A percentile compares a stretch with the other conserved stretches of the same genome.
Evolutionary conservation across 2,329 filamentous ascomycete species (phyloP).

Genomic region (Cercospora citrullina): DNA sequence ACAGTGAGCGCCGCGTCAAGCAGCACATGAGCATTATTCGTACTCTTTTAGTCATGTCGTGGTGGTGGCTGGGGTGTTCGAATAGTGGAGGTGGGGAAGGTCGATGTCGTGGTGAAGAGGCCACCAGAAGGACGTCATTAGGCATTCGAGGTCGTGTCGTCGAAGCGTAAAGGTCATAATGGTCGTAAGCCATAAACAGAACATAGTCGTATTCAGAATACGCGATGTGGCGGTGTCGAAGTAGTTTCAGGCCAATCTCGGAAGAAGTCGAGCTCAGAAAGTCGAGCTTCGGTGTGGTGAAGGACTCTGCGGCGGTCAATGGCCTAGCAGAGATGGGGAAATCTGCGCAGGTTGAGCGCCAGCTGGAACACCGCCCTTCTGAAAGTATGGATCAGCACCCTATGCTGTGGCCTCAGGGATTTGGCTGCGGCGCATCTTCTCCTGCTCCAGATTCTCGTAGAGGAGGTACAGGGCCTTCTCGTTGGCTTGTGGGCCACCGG

Average conservation of each 20-base stretch:
- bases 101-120: conserved; percentile 14
- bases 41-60: conserved; percentile 17
- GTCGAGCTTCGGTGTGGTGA: neutral
- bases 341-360: conserved; percentile 8
- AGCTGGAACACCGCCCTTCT: conserved; percentile 2
- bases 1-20: conserved; percentile 7
- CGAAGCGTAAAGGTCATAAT: conserved; percentile 33
- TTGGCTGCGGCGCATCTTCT: conserved; percentile 97
- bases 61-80: conserved; percentile 14
- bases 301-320: conserved; percentile 10
- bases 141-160: conserved; percentile 30
- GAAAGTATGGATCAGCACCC: conserved; percentile 28
- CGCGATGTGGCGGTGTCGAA: conserved; percentile 11
- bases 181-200: conserved; percentile 32
- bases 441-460: conserved; percentile 97
- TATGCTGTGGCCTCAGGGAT: conserved; percentile 50
- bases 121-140: conserved; percentile 25
- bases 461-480: conserved; percentile 94
- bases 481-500: conserved; percentile 89
- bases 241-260: neutral
- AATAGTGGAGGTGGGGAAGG: conserved; percentile 8
- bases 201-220: conserved; percentile 22
- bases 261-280: neutral
- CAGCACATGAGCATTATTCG: conserved; percentile 19
- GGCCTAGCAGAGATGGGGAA: conserved; percentile 18